Evolutionary conservation across 495 filamentous ascomycete genomes (phyloP).

Genomic region (Penicillium angulare): DNA sequence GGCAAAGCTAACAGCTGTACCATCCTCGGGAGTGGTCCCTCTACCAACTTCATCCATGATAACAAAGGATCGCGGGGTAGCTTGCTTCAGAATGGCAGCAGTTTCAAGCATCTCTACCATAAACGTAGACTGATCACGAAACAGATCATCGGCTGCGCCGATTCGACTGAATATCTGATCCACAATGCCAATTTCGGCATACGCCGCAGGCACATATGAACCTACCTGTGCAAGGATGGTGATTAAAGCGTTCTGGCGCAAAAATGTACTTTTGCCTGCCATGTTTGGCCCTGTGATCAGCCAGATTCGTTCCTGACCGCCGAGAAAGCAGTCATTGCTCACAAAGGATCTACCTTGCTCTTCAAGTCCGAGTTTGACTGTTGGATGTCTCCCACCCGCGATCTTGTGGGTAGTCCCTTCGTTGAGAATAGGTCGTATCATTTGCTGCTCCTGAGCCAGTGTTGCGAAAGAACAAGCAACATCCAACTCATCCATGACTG

Average conservation of each 20-base stretch:
- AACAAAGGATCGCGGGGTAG: constrained; percentile 67
- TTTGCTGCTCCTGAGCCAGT: constrained; percentile 69
- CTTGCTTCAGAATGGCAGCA: constrained; percentile 51
- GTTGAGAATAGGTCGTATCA: constrained; percentile 72
- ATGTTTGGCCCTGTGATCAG: constrained; percentile 98
- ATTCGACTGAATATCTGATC: constrained; percentile 92
- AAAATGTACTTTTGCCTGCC: constrained; percentile 94
- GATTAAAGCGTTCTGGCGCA: constrained; percentile 92
- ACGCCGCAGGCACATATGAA: constrained; percentile 83
- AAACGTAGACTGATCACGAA: constrained; percentile 90
- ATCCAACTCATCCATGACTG: constrained; percentile 88
- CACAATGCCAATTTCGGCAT: constrained; percentile 81
- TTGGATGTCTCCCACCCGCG: constrained; percentile 82
- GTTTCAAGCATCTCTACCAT: constrained; percentile 65
- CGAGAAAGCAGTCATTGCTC: constrained; percentile 82
- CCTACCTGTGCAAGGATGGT: constrained; percentile 90
- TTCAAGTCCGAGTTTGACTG: constrained; percentile 77
- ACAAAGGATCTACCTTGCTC: constrained; percentile 81
- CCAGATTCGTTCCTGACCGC: constrained; percentile 68
- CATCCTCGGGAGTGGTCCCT: constrained; percentile 90
- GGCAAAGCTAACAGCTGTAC: constrained; percentile 84
- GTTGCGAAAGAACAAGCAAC: constrained; percentile 79
- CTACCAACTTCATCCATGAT: constrained; percentile 98
- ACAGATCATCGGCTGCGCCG: constrained; percentile 90
- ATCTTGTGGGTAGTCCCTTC: constrained; percentile 59